A percentile compares a stretch with the other conserved stretches of the same genome.
These are phyloP conservation scores for Neonectria punicea DNA, from an alignment of 2,329 filamentous ascomycete genomes.

Conservation along the genomic window DNA sequence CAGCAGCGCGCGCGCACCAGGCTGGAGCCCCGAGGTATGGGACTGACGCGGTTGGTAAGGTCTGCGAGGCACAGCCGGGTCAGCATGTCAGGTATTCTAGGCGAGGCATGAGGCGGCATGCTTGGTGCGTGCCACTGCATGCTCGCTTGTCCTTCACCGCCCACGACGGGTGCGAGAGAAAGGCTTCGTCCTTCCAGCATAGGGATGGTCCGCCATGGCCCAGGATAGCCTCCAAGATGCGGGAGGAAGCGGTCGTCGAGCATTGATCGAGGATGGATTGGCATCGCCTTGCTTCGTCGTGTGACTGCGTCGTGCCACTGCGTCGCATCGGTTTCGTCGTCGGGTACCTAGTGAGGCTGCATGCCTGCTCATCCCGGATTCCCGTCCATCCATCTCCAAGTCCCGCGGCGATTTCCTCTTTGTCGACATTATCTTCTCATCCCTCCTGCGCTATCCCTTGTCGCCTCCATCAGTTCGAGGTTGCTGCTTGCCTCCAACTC, in stretches of 20 bases:
- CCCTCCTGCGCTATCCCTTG: not conserved
- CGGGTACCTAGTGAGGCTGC: not conserved
- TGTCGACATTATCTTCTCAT: not conserved
- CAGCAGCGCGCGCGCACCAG: constrained; percentile 28
- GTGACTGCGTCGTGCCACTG: not conserved
- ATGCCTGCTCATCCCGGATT: constrained; percentile 4
- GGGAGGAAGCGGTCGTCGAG: constrained; percentile 5
- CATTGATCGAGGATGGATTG: constrained; percentile 5
- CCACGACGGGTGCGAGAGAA: not conserved
- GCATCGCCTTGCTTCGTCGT: constrained; percentile 7
- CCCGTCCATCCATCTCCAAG: constrained; percentile 3
- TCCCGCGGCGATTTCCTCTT: not conserved
- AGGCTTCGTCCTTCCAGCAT: not conserved
- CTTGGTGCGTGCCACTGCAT: not conserved
- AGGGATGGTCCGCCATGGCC: constrained; percentile 1
- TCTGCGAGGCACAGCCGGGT: constrained; percentile 6
- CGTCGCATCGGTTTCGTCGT: constrained; percentile 3
- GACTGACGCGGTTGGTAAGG: constrained; percentile 3
- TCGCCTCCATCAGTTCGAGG: not conserved
- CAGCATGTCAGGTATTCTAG: not conserved
- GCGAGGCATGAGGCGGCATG: constrained; percentile 1
- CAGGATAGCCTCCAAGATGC: constrained; percentile 1
- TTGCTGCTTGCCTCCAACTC: not conserved
- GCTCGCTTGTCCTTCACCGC: constrained; percentile 15
- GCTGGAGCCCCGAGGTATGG: constrained; percentile 8